Evolutionary conservation across 2,329 filamentous ascomycete species (phyloP), one percentile per base, ranked within the genome.

Genomic region (Teratosphaeria pseudoeucalypti): DNA sequence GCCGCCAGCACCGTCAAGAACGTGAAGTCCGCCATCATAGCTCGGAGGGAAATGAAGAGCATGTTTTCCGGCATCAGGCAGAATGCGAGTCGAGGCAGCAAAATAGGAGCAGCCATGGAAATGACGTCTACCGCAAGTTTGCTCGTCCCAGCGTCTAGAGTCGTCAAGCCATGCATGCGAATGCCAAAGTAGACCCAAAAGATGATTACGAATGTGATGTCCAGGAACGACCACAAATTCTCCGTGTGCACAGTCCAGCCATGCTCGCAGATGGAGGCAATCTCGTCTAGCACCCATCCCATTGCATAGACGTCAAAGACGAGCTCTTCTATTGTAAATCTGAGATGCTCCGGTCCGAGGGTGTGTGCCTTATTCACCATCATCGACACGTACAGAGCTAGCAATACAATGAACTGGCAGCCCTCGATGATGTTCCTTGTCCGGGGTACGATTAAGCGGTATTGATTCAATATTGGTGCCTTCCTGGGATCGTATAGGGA

Each of bases 1-100:
- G 82, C 82, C 6, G 89, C 87, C 34, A 95, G 77, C 2, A 85
- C 77, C 0, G 88, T 91, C 2, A 94, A 78, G 54, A 90, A 78
- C n/a, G 87, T 85, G 68, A 95, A 95, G 69, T 95, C 87, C 6
- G 84, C 84, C 82, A 95, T 89, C 89, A 94, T 94, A 7, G 88
- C 88, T 55, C 89, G 80, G 2, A 95, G 77, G 0, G 88, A 89
- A 58, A 95, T 81, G 68, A 95, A 92, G 1, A 94, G 83, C 73
- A 95, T 82, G 67, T 94, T 94, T 68, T 92, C 88, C 0, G 89
- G 89, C 70, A 94, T 82, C 55, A 92, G 71, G 64, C 90, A 92
- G 73, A 95, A 94, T 3, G 90, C 90, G 19, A 95, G 76, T 1
- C 90, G 83, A 0, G 90, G 89, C 7, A 94, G 80, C 2, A 94